These are phyloP conservation scores for Dioscorea alata DNA, from an alignment of 106 monocot species.

Conservation along the genomic window DNA sequence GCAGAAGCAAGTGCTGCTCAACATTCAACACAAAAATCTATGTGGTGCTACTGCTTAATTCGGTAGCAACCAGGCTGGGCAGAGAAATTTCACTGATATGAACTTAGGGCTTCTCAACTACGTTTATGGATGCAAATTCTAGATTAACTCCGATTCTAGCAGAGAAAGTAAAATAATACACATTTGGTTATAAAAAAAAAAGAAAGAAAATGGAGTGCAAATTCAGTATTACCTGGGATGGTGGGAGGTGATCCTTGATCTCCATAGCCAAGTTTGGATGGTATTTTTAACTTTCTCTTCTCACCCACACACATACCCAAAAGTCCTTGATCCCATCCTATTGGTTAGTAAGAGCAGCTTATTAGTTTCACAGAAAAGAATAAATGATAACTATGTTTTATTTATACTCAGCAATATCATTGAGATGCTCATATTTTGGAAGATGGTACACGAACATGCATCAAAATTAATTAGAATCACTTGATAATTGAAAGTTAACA, in stretches of 20 bases:
- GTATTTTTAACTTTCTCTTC: constrained; percentile 97
- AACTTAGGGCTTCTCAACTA: too few relatives aligned
- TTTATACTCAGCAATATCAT: too few relatives aligned
- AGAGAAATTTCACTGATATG: too few relatives aligned
- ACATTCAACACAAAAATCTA: too few relatives aligned
- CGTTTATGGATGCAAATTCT: too few relatives aligned
- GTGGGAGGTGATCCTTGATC: constrained; percentile 69
- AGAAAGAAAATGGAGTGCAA: neutral
- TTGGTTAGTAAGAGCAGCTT: neutral
- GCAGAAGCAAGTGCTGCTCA: neutral
- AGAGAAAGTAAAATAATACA: neutral
- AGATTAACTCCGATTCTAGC: too few relatives aligned
- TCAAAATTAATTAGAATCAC: neutral
- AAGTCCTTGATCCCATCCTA: constrained; percentile 98
- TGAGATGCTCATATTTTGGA: too few relatives aligned
- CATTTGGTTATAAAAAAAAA: neutral
- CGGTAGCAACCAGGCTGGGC: too few relatives aligned
- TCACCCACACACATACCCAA: constrained; percentile 96
- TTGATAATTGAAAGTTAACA: neutral
- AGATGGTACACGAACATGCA: too few relatives aligned
- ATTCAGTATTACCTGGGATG: constrained; percentile 48
- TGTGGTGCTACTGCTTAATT: too few relatives aligned
- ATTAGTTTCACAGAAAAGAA: too few relatives aligned
- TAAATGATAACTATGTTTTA: too few relatives aligned
- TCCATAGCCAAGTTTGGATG: constrained; percentile 93